Base-by-base conservation (phyloP, 768 basidiomycete genomes). In the Clavaria fumosa region DNA sequence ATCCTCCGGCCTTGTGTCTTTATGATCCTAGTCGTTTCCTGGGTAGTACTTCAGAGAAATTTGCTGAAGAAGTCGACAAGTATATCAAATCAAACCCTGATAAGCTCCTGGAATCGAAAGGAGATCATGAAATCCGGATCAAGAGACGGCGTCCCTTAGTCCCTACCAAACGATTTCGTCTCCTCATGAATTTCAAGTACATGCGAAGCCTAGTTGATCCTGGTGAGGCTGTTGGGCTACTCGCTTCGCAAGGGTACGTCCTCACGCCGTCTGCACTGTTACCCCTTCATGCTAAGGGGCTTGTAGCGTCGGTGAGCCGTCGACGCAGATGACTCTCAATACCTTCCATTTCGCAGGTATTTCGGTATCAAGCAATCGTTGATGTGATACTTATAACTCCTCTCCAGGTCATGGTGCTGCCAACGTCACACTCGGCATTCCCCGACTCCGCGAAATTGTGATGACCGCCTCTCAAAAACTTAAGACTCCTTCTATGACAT, bases 291-390 rank as follows among this genome's bases (percentile, higher is more conserved):
- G n/a, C n/a, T n/a, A n/a, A n/a, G n/a, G n/a, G n/a, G n/a, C n/a
- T n/a, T n/a, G n/a, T 42, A 97, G 95, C 60, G 75, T 99, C 30
- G 95, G 95, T 36, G 95, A 99, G 56, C 95, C 95, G 4, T 99
- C 95, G 11, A 99, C 95, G 0, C 95, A 99, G 55, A 99, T 99
- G 95, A 99, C 95, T 6, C 62, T 99, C 45, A 99, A 99, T 55
- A 99, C 95, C 9, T 99, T 99, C 74, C 95, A 99, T 64, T 91
- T 99, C 51, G 95, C 95, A 47, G 93, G 89, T 77, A 56, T 50
- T 70, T 51, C 24, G 44, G 41, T 33, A 26, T 20, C 3, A 10
- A 39, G 23, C 22, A n/a, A 31, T 23, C 9, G 5, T 11, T 22
- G 3, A 27, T 15, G 11, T 18, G 9, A 31, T 12, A 14, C n/a